A percentile compares a stretch with the other conserved stretches of the same genome.
phyloP scores from a whole-genome alignment of 2,329 filamentous ascomycete species.

The Colletotrichum zoysiae region DNA sequence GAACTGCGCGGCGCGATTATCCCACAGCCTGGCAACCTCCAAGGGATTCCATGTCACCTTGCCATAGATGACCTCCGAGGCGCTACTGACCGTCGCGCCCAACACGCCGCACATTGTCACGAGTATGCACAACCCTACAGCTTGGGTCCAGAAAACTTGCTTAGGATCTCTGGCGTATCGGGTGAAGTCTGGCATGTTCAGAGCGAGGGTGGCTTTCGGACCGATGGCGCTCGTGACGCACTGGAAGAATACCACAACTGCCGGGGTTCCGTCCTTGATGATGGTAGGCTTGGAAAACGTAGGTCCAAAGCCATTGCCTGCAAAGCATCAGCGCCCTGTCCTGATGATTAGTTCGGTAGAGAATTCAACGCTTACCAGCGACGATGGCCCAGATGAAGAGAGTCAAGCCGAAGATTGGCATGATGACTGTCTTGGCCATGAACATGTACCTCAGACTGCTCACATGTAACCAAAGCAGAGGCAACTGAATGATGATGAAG shows the following conservation, averaged over 20 bases:
- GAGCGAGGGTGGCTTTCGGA: conserved; percentile 40
- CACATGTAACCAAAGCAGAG: conserved; percentile 44
- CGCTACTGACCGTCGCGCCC: conserved; percentile 59
- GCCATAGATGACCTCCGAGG: conserved; percentile 46
- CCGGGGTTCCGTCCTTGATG: conserved; percentile 41
- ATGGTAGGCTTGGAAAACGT: conserved; percentile 43
- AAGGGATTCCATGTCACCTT: conserved; percentile 48
- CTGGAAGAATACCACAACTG: conserved; percentile 43
- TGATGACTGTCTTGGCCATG: conserved; percentile 43
- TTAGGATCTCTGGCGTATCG: conserved; percentile 42
- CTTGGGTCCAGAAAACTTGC: conserved; percentile 42
- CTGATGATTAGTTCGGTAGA: too few relatives aligned
- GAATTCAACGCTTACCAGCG: neutral
- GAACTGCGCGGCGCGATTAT: conserved; percentile 48
- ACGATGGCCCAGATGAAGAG: conserved; percentile 45
- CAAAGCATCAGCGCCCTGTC: neutral
- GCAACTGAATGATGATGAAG: conserved; percentile 47
- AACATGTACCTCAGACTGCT: conserved; percentile 44
- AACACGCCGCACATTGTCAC: conserved; percentile 57
- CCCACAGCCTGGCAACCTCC: conserved; percentile 47
- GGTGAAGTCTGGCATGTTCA: conserved; percentile 44
- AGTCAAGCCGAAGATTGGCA: conserved; percentile 43
- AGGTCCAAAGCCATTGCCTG: conserved; percentile 42
- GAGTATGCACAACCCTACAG: conserved; percentile 39
- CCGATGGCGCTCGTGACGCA: conserved; percentile 45